Evolutionary conservation across 2,329 filamentous ascomycete species (phyloP), one percentile per base, ranked within the genome.

Genomic region (Monilinia laxa): DNA sequence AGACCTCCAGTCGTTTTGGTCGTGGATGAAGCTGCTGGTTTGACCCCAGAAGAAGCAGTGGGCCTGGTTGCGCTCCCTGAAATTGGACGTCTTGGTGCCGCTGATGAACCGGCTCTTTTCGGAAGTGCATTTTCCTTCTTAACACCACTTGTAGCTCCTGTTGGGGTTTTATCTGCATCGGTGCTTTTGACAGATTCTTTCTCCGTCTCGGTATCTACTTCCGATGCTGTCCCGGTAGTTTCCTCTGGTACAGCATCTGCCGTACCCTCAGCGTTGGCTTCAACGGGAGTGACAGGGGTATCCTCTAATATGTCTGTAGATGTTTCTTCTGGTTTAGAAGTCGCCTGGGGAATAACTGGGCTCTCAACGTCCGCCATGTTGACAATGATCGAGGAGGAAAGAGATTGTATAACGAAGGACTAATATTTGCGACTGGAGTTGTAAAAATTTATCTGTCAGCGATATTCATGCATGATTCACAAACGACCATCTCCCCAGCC

Each of bases 81-180:
- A 25, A 60, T 38, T 38, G 72, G 73, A 53, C 74, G 74, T 67
- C 72, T 76, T 9, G 70, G 67, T 25, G 71, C 68, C 35, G 70
- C 68, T 45, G 70, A 69, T 54, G 40, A 54, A 18, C 66, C 68
- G 25, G 71, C 64, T 49, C 73, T 69, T 68, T 75, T 76, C 10
- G 74, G 71, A 55, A 70, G 62, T 10, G 71, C 70, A 70, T 71
- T 73, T 67, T 77, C 75, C 68, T 76, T 76, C 70, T 76, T 76
- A 18, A 66, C 67, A 31, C 70, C 72, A 71, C 73, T 74, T 40
- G 67, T 62, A 52, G 70, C 62, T 42, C 71, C 72, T 67, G 74
- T 71, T 47, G 66, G 35, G 20, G 70, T 49, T 28, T 62, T 62
- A n/a, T 73, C 72, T 63, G 74, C 73, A 45, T 73, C 74, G 31